Conservation (phyloP, 805 yeast genomes). For the Cephaloascus albidus region DNA sequence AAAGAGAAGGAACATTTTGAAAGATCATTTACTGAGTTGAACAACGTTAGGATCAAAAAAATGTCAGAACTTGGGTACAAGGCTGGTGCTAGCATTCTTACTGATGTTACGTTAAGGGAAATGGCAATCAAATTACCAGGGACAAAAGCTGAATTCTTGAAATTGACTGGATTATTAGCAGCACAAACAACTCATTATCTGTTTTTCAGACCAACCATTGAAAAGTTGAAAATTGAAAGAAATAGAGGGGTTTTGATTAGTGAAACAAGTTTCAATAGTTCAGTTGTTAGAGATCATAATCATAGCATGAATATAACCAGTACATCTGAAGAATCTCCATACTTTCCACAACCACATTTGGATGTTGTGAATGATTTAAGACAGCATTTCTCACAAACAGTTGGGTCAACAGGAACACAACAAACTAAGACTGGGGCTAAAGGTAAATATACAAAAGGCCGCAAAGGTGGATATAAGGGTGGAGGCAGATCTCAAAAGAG, state of each 20-base stretch:
- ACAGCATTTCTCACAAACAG: background rate
- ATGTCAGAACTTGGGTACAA: slow-evolving; percentile 28
- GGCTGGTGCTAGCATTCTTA: slow-evolving; percentile 11
- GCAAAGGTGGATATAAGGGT: too few relatives aligned
- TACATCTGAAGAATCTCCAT: slow-evolving; percentile 1
- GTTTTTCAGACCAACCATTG: slow-evolving; percentile 27
- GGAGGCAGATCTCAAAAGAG: too few relatives aligned
- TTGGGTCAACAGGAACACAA: too few relatives aligned
- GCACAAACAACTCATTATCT: slow-evolving; percentile 22
- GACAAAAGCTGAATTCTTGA: slow-evolving; percentile 33
- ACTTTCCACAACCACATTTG: slow-evolving; percentile 1
- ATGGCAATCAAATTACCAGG: slow-evolving; percentile 50
- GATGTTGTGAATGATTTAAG: slow-evolving; percentile 1
- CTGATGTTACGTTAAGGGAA: slow-evolving; percentile 32
- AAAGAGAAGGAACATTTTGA: slow-evolving; percentile 14
- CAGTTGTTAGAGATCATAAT: background rate
- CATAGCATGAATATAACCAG: background rate
- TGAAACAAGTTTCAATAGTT: background rate
- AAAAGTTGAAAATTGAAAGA: slow-evolving; percentile 20
- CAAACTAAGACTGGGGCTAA: background rate
- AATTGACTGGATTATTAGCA: slow-evolving; percentile 23
- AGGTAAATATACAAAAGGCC: background rate
- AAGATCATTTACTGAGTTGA: slow-evolving; percentile 22
- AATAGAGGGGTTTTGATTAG: slow-evolving; percentile 4
- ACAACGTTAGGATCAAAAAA: slow-evolving; percentile 29